Evolutionary conservation across 768 basidiomycete species (phyloP), one percentile per base, ranked within the genome.

Genomic region (Lentinula sp.): DNA sequence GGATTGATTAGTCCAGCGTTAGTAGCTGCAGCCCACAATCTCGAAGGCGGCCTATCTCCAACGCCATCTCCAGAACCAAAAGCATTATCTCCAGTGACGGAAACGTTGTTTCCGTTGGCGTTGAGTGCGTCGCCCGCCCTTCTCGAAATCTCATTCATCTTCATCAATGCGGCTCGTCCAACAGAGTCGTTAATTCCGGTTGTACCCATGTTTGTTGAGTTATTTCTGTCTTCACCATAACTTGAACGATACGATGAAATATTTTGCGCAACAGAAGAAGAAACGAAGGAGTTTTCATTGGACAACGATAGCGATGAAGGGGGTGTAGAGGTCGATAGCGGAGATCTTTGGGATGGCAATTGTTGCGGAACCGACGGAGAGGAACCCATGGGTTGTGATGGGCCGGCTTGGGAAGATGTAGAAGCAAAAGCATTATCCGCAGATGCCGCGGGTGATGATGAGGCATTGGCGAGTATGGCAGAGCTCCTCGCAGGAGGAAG

Each of bases 1-100:
- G 63, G 57, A 46, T 64, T 64, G 16, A 65, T 63, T 5, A 65
- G 46, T 34, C 64, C 64, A 32, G 64, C 64, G 28, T 60, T 62
- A 2, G 53, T 43, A 39, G 62, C 64, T 11, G 64, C 64, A 23
- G 58, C 37, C 64, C 64, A 65, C 43, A 65, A 32, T 37, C 62
- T 57, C 45, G 63, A 61, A 40, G 59, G 59, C 15, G 59, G 59
- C 28, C 59, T 45, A n/a, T 60, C 59, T 16, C 59, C 40, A 32
- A 1, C 59, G 18, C 32, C 45, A 50, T 46, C 32, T 32, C 34
- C 35, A 8, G 48, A 51, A 23, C 48, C 50, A n/a, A 50, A 40
- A 5, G 31, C 18, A 15, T 42, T 34, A 21, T 21, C 34, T 34
- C 46, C 57, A 28, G 5, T 45, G 4, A 2, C 6, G 23, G 28